phyloP scores from a whole-genome alignment of 2,329 filamentous ascomycete genomes.

The Cladosporium sp. region DNA sequence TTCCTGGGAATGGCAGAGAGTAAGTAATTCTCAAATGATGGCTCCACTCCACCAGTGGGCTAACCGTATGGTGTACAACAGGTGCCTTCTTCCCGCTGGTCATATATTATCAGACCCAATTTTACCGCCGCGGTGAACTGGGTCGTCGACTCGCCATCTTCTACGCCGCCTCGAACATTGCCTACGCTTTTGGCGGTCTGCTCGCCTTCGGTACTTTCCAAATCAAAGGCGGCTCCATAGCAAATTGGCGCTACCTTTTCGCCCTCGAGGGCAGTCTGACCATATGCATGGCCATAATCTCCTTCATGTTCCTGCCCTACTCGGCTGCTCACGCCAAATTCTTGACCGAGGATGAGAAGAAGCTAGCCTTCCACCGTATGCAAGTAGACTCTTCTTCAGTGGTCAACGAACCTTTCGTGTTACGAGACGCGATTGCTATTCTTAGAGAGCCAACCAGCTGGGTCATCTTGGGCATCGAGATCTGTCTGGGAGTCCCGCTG shows the following conservation, averaged over 20 bases:
- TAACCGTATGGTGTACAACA: not conserved
- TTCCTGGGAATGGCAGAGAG: conserved; percentile 65
- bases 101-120: conserved; percentile 60
- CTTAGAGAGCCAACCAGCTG: conserved; percentile 57
- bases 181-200: conserved; percentile 64
- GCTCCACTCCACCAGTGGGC: not conserved
- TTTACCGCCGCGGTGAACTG: conserved; percentile 71
- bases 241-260: conserved; percentile 66
- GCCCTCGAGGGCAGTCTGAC: conserved; percentile 61
- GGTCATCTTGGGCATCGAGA: conserved; percentile 57
- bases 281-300: conserved; percentile 59
- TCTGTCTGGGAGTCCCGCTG: conserved; percentile 60
- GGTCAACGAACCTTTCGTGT: conserved; percentile 57
- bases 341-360: conserved; percentile 64
- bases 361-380: conserved; percentile 70
- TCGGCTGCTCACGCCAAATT: conserved; percentile 66
- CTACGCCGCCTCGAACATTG: conserved; percentile 74
- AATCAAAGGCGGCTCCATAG: conserved; percentile 51
- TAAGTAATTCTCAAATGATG: not conserved
- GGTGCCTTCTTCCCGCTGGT: conserved; percentile 68
- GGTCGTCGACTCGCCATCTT: conserved; percentile 70
- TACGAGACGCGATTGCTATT: conserved; percentile 54
- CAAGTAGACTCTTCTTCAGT: conserved; percentile 71
- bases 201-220: conserved; percentile 63
- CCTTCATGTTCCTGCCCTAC: conserved; percentile 67